Conservation (phyloP, 2,329 filamentous ascomycete genomes). For the Hymenoscyphus repandus region DNA sequence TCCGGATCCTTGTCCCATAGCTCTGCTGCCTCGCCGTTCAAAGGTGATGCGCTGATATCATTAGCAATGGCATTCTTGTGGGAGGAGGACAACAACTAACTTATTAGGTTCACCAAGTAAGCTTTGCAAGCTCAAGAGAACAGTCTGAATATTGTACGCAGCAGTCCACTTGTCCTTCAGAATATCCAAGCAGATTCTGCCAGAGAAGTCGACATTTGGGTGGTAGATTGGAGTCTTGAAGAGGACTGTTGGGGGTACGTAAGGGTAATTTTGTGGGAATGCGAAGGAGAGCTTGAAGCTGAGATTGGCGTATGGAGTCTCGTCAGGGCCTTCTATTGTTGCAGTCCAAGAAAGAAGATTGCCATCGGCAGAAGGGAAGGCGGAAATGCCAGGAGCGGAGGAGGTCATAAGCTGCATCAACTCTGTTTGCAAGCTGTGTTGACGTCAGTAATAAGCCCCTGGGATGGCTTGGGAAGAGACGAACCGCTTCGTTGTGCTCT, state of each 20-base stretch:
- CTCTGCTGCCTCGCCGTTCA: conserved; percentile 94
- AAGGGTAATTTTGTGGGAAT: conserved; percentile 91
- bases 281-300: conserved; percentile 88
- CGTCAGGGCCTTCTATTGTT: conserved; percentile 85
- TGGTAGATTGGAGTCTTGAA: conserved; percentile 99
- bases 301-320: conserved; percentile 84
- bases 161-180: conserved; percentile 99
- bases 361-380: conserved; percentile 85
- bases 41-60: conserved; percentile 69
- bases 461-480: conserved; percentile 18
- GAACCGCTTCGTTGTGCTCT: conserved; percentile 75
- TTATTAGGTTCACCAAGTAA: conserved; percentile 97
- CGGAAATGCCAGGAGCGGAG: conserved; percentile 85
- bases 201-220: conserved; percentile 96
- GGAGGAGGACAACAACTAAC: conserved; percentile 49
- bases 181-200: conserved; percentile 95
- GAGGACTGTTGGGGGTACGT: conserved; percentile 81
- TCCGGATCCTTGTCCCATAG: conserved; percentile 86
- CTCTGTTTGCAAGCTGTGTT: conserved; percentile 80
- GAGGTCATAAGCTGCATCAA: conserved; percentile 98
- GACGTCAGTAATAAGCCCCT: background rate
- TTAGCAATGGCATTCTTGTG: background rate
- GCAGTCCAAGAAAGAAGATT: conserved; percentile 91
- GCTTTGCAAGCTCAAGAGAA: conserved; percentile 89
- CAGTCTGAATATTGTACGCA: conserved; percentile 92